These are phyloP conservation scores for Tetraselmis striata DNA, from an alignment of 139 green algal species.

Conservation along the genomic window DNA sequence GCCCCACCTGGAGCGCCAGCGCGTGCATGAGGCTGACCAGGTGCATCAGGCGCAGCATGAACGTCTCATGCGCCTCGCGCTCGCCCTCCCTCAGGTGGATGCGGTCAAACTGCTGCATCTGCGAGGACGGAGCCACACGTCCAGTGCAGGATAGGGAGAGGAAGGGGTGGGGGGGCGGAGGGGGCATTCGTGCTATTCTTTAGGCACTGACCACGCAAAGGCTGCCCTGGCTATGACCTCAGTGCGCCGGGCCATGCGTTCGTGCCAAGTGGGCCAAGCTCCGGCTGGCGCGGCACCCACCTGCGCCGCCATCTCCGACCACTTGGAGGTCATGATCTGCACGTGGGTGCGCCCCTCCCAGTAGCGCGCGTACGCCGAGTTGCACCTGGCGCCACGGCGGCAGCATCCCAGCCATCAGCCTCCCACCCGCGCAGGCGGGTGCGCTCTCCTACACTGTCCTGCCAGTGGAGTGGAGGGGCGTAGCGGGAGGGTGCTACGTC, in stretches of 20 bases:
- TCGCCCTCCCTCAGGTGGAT: slow-evolving; percentile 5
- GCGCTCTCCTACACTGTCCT: too few relatives aligned
- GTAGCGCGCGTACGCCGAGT: slow-evolving; percentile 20
- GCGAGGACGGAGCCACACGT: too few relatives aligned
- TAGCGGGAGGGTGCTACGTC: too few relatives aligned
- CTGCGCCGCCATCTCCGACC: slow-evolving; percentile 8
- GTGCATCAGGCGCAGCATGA: slow-evolving; percentile 14
- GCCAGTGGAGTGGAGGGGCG: too few relatives aligned
- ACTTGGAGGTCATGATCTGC: slow-evolving; percentile 17
- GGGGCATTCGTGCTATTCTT: not conserved
- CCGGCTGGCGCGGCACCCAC: not conserved
- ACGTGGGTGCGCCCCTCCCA: slow-evolving; percentile 20
- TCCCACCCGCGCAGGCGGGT: too few relatives aligned
- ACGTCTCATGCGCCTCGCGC: not conserved
- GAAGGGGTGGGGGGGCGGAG: too few relatives aligned
- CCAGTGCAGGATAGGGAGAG: not conserved
- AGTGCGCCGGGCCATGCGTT: not conserved
- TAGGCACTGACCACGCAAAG: too few relatives aligned
- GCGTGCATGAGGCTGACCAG: slow-evolving; percentile 27
- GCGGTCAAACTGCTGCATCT: not conserved
- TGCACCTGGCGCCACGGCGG: slow-evolving; percentile 14
- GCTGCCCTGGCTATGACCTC: too few relatives aligned
- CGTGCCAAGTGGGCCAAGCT: not conserved
- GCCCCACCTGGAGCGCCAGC: slow-evolving; percentile 3
- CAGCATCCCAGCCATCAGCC: not conserved